Conservation (phyloP, 2,329 filamentous ascomycete species). For the Penicillium sp. region DNA sequence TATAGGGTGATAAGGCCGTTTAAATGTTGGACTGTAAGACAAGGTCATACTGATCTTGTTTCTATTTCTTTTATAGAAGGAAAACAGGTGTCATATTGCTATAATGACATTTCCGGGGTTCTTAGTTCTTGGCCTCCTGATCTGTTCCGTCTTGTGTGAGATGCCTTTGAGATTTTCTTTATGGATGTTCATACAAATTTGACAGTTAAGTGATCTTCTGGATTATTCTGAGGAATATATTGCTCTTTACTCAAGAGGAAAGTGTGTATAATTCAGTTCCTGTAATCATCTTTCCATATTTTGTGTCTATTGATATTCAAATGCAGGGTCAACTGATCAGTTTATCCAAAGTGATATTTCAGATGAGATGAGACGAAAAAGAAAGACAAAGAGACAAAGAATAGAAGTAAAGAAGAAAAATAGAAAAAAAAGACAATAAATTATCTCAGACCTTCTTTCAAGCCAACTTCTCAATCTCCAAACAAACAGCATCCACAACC, state of each 20-base stretch:
- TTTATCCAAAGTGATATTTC: neutral
- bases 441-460: slow-evolving; percentile 6
- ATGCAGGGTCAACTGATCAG: neutral
- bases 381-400: neutral
- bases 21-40: neutral
- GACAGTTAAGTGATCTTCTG: neutral
- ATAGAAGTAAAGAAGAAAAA: neutral
- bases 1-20: neutral
- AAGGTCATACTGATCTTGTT: neutral
- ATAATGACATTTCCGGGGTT: neutral
- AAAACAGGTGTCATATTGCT: slow-evolving; percentile 2
- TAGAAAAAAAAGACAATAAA: neutral
- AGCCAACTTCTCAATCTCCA: slow-evolving; percentile 46
- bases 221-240: neutral
- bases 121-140: neutral
- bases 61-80: neutral
- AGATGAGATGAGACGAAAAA: neutral
- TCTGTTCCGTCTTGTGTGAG: slow-evolving; percentile 2
- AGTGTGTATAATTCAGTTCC: neutral
- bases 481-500: slow-evolving; percentile 57
- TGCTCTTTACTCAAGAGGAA: neutral
- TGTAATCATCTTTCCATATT: neutral
- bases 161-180: neutral
- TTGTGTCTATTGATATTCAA: neutral
- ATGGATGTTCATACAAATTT: neutral